Evolutionary conservation across 148 eudicot species (phyloP), one percentile per base, ranked within the genome.

Genomic region (Vaccinium macrocarpon): DNA sequence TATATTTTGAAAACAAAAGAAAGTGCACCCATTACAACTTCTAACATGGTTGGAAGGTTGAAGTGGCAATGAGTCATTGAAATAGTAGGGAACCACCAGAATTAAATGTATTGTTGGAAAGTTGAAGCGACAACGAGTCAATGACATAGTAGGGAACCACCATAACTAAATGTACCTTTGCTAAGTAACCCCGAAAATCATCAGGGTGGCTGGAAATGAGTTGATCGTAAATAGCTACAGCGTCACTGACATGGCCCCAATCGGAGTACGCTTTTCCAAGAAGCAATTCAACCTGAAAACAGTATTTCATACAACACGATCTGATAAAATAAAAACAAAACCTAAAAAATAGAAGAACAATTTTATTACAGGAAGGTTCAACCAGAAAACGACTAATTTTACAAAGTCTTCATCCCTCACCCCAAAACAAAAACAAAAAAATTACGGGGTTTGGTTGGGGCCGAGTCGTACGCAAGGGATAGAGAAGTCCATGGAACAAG

Each of bases 211-310:
- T 88, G 76, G 97, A 89, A 82, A 97, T 97, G 85, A 97, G 92
- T 82, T 90, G 92, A 91, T 97, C 97, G 84, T 97, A 97, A 38
- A 97, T 93, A 82, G 96, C 83, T 68, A 93, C 87, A 35, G 99
- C 99, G 90, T 97, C 99, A 77, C 96, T 93, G 70, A 95, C 82
- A 83, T 95, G 98, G 76, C 99, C 98, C 99, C 99, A 95, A 74
- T 93, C 98, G 68, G 99, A 89, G 89, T 97, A 97, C 56, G 97
- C 99, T 89, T 97, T 97, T 77, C 99, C 99, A 75, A 97, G 97
- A 85, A 97, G 92, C 90, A 97, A 86, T 64, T 93, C 97, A 81
- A 97, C 94, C 99, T 97, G 93, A 85, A 84, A 87, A 79, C 19
- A 23, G 8, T 0, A 70, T 27, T 21, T 76, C 46, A 35, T 56